Conservation (phyloP, 2,329 filamentous ascomycete species). For the Fusarium cicatricum region DNA sequence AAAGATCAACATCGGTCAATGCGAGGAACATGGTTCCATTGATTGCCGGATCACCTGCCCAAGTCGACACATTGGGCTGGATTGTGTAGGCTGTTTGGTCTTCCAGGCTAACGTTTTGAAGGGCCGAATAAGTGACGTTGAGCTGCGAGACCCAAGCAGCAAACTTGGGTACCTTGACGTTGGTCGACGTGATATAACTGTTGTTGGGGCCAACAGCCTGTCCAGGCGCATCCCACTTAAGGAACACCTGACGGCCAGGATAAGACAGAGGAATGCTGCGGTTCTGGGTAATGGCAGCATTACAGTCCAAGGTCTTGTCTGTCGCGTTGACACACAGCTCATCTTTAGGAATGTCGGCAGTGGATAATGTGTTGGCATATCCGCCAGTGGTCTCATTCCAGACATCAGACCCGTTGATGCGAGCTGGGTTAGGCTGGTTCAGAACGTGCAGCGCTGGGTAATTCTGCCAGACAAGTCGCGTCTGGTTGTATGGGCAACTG, state of each 20-base stretch:
- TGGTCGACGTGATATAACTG: conserved; percentile 74
- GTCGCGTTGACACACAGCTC: conserved; percentile 67
- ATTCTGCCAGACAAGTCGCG: conserved; percentile 84
- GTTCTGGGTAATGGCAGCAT: conserved; percentile 72
- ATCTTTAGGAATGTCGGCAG: conserved; percentile 51
- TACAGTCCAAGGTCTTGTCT: conserved; percentile 63
- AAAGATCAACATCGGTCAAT: conserved; percentile 73
- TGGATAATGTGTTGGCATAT: conserved; percentile 63
- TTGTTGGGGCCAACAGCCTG: conserved; percentile 79
- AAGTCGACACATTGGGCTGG: conserved; percentile 76
- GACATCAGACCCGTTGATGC: conserved; percentile 68
- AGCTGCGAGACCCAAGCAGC: conserved; percentile 82
- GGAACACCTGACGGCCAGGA: conserved; percentile 74
- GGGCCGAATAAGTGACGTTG: conserved; percentile 73
- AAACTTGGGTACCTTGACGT: conserved; percentile 67
- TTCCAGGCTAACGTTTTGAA: conserved; percentile 59
- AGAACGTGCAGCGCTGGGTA: conserved; percentile 76
- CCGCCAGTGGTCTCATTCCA: conserved; percentile 71
- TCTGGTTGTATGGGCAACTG: conserved; percentile 76
- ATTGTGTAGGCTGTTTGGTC: conserved; percentile 69
- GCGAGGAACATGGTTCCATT: conserved; percentile 85
- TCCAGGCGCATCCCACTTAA: conserved; percentile 78
- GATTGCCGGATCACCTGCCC: conserved; percentile 70
- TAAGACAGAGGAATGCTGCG: conserved; percentile 75
- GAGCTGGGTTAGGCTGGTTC: conserved; percentile 80